Conservation (phyloP, 2,329 filamentous ascomycete species). For the Chrysosporium keratinophilum region DNA sequence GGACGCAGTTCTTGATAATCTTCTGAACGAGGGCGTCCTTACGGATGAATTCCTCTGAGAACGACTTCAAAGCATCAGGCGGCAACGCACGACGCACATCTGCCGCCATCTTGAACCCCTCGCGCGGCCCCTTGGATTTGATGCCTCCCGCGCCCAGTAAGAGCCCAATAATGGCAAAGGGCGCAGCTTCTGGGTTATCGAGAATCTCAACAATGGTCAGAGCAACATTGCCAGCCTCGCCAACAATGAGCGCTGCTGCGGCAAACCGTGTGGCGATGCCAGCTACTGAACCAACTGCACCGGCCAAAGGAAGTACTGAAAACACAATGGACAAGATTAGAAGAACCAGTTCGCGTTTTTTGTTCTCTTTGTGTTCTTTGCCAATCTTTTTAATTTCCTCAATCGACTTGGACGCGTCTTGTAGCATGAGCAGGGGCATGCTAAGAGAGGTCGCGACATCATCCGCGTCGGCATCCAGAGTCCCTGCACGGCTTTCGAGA, state of each 20-base stretch:
- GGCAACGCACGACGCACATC: neutral
- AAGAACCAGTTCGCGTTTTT: neutral
- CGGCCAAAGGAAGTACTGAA: slow-evolving; percentile 1
- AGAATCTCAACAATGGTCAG: neutral
- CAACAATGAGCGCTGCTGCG: slow-evolving; percentile 1
- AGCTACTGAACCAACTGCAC: neutral
- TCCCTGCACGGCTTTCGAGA: neutral
- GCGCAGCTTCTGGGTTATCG: neutral
- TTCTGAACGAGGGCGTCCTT: neutral
- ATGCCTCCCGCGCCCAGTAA: slow-evolving; percentile 2
- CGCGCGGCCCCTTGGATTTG: neutral
- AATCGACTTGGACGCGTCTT: slow-evolving; percentile 5
- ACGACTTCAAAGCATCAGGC: neutral
- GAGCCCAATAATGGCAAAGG: slow-evolving; percentile 3
- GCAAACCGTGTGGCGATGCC: neutral
- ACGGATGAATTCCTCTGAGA: slow-evolving; percentile 3
- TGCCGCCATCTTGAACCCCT: neutral
- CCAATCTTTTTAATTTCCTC: slow-evolving; percentile 9
- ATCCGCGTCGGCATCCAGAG: neutral
- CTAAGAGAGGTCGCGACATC: neutral
- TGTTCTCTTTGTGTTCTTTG: slow-evolving; percentile 4
- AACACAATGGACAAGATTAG: slow-evolving; percentile 4
- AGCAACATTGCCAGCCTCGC: slow-evolving; percentile 6
- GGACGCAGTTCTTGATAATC: slow-evolving; percentile 1
- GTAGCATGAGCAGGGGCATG: slow-evolving; percentile 8